Evolutionary conservation across 768 basidiomycete species (phyloP), one percentile per base, ranked within the genome.

Genomic region (Russula vinacea): DNA sequence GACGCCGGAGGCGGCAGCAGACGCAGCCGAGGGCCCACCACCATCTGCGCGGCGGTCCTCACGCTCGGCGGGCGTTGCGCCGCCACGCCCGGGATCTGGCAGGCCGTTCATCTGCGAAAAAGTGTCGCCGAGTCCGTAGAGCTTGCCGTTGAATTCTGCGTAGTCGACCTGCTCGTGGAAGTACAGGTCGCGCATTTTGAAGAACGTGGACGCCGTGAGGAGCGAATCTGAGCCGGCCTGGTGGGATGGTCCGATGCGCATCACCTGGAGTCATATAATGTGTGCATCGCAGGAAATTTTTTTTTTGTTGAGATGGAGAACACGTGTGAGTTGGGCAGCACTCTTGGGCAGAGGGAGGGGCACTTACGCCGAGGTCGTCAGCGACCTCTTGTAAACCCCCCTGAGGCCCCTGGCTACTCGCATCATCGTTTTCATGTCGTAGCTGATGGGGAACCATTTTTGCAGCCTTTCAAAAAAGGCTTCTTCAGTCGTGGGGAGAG

Each of bases 161-260:
- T 94, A 89, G 73, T 98, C 92, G 58, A 97, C 82, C n/a, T 84
- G 79, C 73, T 94, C 90, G 66, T 88, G 84, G 78, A 99, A 99
- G 77, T 94, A 98, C 17, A 89, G 75, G 69, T 93, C 87, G 33
- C 92, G 86, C 84, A 98, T 92, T 75, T 94, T 91, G 88, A 98
- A 98, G 78, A 98, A 98, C 0, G 92, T 92, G 2, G 89, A 86
- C 2, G 94, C 86, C 8, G 95, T 98, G 52, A 99, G 83, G 47
- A 98, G 86, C 16, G 91, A 93, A 73, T 98, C 97, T n/a, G 93
- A 95, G 16, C 97, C 96, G 11, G 96, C 94, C 78, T 97, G 96
- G 75, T 97, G 94, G 60, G 93, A 91, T 24, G 86, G 83, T 6
- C 93, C 94, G 74, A 94, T 91, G 50, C 95, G 85, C 76, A 87